Percentiles rank a stretch among this genome's conserved stretches.
phyloP scores from a whole-genome alignment of 2,329 filamentous ascomycete species.

The Penicillium hesseltinei region DNA sequence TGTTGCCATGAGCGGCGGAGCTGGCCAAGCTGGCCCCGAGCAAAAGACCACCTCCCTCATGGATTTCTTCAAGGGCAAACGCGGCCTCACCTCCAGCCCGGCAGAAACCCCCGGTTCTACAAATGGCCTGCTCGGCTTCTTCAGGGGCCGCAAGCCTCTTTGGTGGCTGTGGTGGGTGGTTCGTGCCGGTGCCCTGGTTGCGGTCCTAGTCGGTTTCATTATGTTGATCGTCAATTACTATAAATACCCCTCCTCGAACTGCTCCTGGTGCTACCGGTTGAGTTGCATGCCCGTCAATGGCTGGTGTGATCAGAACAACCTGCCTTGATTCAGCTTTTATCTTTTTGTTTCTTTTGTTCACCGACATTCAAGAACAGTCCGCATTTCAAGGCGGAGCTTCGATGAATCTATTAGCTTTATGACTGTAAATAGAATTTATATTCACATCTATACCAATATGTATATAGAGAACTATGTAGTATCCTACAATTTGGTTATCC shows the following conservation, averaged over 20 bases:
- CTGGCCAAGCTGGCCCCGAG: slow-evolving; percentile 29
- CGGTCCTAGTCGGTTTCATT: slow-evolving; percentile 82
- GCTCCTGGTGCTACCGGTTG: slow-evolving; percentile 91
- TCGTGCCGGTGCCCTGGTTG: slow-evolving; percentile 71
- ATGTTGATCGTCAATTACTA: slow-evolving; percentile 91
- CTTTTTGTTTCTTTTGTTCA: neutral
- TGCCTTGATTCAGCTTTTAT: slow-evolving; percentile 10
- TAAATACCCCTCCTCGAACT: slow-evolving; percentile 65
- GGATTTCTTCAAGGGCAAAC: slow-evolving; percentile 48
- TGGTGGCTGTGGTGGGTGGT: slow-evolving; percentile 99
- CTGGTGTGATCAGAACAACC: slow-evolving; percentile 44
- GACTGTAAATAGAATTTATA: slow-evolving; percentile 6
- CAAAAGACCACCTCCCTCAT: slow-evolving; percentile 54
- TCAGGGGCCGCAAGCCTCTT: slow-evolving; percentile 84
- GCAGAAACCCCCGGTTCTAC: slow-evolving; percentile 3
- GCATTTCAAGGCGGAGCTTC: too few relatives aligned
- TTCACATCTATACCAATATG: neutral
- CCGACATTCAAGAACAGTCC: neutral
- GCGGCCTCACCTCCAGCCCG: slow-evolving; percentile 49
- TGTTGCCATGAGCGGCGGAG: slow-evolving; percentile 60
- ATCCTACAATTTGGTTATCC: neutral
- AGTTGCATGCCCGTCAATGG: slow-evolving; percentile 68
- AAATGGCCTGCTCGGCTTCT: slow-evolving; percentile 61
- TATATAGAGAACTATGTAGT: neutral
- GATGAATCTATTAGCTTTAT: neutral